Evolutionary conservation across 805 yeast species (phyloP), one percentile per base, ranked within the genome.

Genomic region (Cyberlindnera samutprakarnensis): DNA sequence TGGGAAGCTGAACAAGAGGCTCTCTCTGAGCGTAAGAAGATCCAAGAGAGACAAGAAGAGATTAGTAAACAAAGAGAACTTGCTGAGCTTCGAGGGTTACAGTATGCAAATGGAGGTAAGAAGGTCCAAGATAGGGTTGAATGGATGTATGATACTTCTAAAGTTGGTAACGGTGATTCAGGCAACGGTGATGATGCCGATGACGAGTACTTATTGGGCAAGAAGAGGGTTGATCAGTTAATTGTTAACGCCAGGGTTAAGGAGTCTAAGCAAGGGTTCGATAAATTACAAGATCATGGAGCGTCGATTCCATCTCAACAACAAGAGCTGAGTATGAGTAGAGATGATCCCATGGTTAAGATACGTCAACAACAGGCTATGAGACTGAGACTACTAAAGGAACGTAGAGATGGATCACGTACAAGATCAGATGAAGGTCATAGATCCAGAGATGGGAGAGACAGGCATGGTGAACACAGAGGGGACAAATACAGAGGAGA

Each of bases 91-190:
- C 50, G 64, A 34, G 63, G 60, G 23, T 47, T 72, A 39, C 75
- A 70, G 42, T 57, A 56, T 42, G 66, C 66, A 10, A 51, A 55
- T 24, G 58, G 52, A 38, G 60, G 70, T 43, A 42, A 52, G 43
- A 47, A 51, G 41, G 35, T 64, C 37, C 49, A 56, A 33, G 59
- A 67, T 33, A 71, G 78, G 31, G 62, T 86, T 15, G 80, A 73
- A 27, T 88, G 96, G 96, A 90, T 90, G 94, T 88, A 88, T 50
- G 71, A 78, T 11, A 74, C 67, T 15, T 64, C 74, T 2, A 49
- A 44, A 5, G 49, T 41, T 7, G 47, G 38, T 23, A 38, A 33
- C 22, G 53, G 49, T 21, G 56, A 58, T n/a, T 61, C 37, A 7
- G 13, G 32, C 14, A 16, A 27, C 6, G 27, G 36, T 6, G 25